These are phyloP conservation scores for Vitis amurensis DNA, from an alignment of 164 flowering plant genomes.

Conservation along the genomic window DNA sequence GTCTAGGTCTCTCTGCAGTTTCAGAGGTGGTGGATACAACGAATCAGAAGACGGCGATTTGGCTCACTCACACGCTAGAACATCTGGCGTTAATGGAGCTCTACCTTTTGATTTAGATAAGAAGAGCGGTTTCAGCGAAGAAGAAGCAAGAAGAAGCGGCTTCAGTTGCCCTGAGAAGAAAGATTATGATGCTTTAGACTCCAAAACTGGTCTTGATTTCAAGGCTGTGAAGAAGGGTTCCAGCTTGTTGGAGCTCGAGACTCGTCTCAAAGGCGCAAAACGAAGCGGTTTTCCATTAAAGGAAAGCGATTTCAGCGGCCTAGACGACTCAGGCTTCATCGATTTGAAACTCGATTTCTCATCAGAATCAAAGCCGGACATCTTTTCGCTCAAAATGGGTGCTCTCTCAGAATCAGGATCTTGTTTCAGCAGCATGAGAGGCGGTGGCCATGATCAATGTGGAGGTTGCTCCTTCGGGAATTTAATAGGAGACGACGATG, in stretches of 20 bases:
- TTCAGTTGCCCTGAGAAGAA: constrained; percentile 7
- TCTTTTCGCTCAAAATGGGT: constrained; percentile 22
- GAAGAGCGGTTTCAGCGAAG: constrained; percentile 35
- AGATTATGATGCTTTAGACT: background rate
- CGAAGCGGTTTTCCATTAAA: constrained; percentile 30
- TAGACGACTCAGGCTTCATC: constrained; percentile 56
- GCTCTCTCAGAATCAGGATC: constrained; percentile 21
- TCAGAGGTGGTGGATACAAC: constrained; percentile 41
- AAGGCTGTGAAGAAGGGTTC: constrained; percentile 23
- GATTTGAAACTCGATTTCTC: constrained; percentile 57
- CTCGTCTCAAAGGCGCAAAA: constrained; percentile 18
- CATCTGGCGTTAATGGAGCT: constrained; percentile 29
- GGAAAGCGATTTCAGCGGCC: constrained; percentile 37
- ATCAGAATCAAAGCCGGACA: constrained; percentile 28
- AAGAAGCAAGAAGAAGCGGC: constrained; percentile 37
- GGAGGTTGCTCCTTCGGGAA: constrained; percentile 15
- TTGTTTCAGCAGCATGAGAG: constrained; percentile 27
- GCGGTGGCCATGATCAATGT: constrained; percentile 13
- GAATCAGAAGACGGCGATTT: constrained; percentile 38
- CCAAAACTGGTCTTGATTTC: constrained; percentile 8
- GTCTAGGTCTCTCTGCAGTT: constrained; percentile 58
- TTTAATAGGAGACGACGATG: constrained; percentile 13
- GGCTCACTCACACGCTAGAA: constrained; percentile 31
- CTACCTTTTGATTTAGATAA: constrained; percentile 23
- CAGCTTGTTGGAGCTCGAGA: constrained; percentile 5